Evolutionary conservation across 2,329 filamentous ascomycete genomes (phyloP).

Genomic region (Aschersonia sp.): DNA sequence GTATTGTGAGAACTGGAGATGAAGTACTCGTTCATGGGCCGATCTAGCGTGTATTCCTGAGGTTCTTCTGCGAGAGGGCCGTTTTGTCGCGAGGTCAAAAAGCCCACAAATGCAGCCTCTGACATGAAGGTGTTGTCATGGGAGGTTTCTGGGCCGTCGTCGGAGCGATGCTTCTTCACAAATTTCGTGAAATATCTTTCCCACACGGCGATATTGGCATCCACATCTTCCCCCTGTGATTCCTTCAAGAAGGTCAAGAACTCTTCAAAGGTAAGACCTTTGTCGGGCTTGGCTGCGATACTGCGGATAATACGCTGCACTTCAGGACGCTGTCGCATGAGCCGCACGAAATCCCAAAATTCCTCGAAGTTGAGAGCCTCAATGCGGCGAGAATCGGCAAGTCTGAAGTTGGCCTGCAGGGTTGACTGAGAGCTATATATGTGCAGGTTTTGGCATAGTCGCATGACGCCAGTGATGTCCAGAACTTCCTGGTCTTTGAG

Average conservation of each 20-base stretch:
- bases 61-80: constrained; percentile 47
- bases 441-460: constrained; percentile 76
- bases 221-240: constrained; percentile 63
- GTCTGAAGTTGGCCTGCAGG: constrained; percentile 58
- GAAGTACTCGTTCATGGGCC: constrained; percentile 90
- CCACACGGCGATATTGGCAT: constrained; percentile 51
- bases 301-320: constrained; percentile 58
- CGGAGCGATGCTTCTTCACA: constrained; percentile 40
- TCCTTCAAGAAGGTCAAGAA: constrained; percentile 65
- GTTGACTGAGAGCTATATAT: constrained; percentile 75
- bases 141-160: constrained; percentile 26
- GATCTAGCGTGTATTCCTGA: constrained; percentile 52
- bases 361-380: constrained; percentile 62
- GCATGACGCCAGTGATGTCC: constrained; percentile 63
- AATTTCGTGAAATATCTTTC: constrained; percentile 57
- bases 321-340: constrained; percentile 74
- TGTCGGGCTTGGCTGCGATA: constrained; percentile 40
- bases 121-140: constrained; percentile 47
- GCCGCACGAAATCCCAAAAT: constrained; percentile 70
- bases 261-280: constrained; percentile 53
- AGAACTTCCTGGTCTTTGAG: constrained; percentile 51
- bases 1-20: constrained; percentile 99
- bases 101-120: constrained; percentile 63
- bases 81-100: constrained; percentile 62
- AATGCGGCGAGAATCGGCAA: constrained; percentile 49